Evolutionary conservation across 225 moss, liverwort and hornwort species (phyloP), one percentile per base, ranked within the genome.

Genomic region (Antitrichia curtipendula): DNA sequence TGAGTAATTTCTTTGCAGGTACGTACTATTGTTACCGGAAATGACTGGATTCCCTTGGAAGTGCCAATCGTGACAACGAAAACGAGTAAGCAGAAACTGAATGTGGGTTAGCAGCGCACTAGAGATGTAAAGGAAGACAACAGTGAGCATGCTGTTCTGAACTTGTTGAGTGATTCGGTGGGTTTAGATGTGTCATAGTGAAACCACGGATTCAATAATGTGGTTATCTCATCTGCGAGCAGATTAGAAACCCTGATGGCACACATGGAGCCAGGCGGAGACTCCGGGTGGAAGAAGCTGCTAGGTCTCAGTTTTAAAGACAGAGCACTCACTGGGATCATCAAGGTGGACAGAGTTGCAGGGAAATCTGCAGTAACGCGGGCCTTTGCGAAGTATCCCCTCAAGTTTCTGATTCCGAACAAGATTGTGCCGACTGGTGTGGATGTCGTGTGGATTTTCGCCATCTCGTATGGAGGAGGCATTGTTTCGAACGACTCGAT

Each of bases 401-500:
- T 99, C 70, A 95, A 97, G 56, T 94, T 94, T 74, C 94, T 99
- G 72, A n/a, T 96, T 83, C 97, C 96, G 45, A 95, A 87, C 61
- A 97, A 95, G 92, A 95, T 99, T 43, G 93, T 93, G 82, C 40
- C 93, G 38, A 84, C 88, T 24, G 86, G 75, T 12, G 81, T 96
- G 36, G 96, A 97, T 86, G 93, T 84, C 28, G 95, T 95, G 82
- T 93, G 97, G 89, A 92, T 96, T 34, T 97, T 89, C 84, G 91
- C 94, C 80, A 92, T 97, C 87, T 95, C 95, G 32, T 99, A 96
- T 85, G 97, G 99, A 54, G 99, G 97, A 49, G 99, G 97, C 32
- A 95, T 99, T 58, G 96, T 99, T 75, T 97, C 96, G 53, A 91
- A 91, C 50, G 98, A 99, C 83, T 87, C 90, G 15, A 97, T 97